Conservation (phyloP, 2,329 filamentous ascomycete species). For the Trichoderma hamatum region DNA sequence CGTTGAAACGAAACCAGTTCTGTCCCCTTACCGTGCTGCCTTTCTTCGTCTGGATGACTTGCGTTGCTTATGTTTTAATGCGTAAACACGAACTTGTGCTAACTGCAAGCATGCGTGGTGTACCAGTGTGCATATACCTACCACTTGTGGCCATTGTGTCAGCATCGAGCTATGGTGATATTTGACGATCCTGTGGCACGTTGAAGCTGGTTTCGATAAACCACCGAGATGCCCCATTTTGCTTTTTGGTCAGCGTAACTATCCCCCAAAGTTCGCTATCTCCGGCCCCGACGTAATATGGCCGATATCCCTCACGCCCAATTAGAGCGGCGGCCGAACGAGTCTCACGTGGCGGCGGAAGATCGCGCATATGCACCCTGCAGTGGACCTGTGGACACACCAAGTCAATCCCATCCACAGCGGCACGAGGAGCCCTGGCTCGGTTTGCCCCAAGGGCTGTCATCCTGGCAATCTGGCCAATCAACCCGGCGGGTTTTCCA, state of each 20-base stretch:
- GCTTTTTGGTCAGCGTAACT: constrained; percentile 20
- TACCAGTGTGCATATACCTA: not conserved
- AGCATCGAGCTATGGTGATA: constrained; percentile 12
- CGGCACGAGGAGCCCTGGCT: constrained; percentile 40
- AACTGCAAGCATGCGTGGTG: not conserved
- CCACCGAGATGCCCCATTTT: constrained; percentile 18
- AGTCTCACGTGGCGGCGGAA: constrained; percentile 42
- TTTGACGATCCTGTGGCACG: constrained; percentile 13
- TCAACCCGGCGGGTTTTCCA: constrained; percentile 31
- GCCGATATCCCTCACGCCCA: constrained; percentile 23
- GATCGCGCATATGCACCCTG: constrained; percentile 38
- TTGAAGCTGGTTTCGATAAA: constrained; percentile 18
- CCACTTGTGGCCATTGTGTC: not conserved
- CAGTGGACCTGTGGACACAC: constrained; percentile 20
- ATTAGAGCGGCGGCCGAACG: constrained; percentile 25
- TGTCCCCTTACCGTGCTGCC: not conserved
- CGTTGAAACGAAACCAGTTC: not conserved
- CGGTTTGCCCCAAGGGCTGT: constrained; percentile 7
- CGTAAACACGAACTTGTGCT: not conserved
- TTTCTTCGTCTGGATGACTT: constrained; percentile 1
- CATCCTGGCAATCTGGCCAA: constrained; percentile 33
- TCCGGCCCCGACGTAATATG: constrained; percentile 27
- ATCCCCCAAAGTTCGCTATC: constrained; percentile 17
- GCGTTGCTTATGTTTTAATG: constrained; percentile 5
- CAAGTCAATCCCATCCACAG: constrained; percentile 27